phyloP scores from a whole-genome alignment of 768 basidiomycete species.

The Chalciporus sphaerocephalus region DNA sequence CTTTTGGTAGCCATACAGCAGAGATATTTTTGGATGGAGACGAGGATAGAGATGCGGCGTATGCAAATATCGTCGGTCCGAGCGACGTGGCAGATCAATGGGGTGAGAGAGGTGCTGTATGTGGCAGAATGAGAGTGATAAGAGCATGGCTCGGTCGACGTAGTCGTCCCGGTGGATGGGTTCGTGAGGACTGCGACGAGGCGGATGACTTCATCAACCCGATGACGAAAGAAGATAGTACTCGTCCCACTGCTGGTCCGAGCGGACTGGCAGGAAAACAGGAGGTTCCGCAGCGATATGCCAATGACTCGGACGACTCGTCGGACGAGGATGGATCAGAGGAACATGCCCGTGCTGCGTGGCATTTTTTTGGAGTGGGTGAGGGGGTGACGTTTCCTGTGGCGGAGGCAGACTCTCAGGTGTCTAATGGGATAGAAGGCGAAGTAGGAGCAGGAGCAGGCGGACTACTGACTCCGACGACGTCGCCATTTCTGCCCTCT shows the following conservation, averaged over 20 bases:
- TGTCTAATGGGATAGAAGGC: background rate
- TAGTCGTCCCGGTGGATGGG: slow-evolving; percentile 28
- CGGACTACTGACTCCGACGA: slow-evolving; percentile 23
- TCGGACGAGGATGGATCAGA: slow-evolving; percentile 40
- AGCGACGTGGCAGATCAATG: slow-evolving; percentile 49
- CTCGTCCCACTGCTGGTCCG: background rate
- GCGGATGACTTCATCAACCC: background rate
- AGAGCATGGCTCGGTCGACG: slow-evolving; percentile 39
- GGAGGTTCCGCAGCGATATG: background rate
- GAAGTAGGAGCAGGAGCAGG: background rate
- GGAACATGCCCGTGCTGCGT: slow-evolving; percentile 54
- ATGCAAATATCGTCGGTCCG: slow-evolving; percentile 66
- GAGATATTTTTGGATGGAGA: slow-evolving; percentile 8
- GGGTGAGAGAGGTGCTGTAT: slow-evolving; percentile 47
- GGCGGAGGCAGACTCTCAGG: slow-evolving; percentile 2
- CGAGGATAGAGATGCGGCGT: slow-evolving; percentile 43
- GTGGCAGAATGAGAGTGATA: slow-evolving; percentile 43
- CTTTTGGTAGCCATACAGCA: background rate
- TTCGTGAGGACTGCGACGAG: slow-evolving; percentile 4
- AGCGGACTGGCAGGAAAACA: background rate
- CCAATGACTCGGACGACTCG: slow-evolving; percentile 41
- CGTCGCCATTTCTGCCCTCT: slow-evolving; percentile 15
- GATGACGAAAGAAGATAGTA: background rate
- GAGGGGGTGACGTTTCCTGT: slow-evolving; percentile 19
- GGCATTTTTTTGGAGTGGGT: slow-evolving; percentile 48